Evolutionary conservation across 1,284 basidiomycete genomes (phyloP).

Genomic region (Ceratobasidium sp.): DNA sequence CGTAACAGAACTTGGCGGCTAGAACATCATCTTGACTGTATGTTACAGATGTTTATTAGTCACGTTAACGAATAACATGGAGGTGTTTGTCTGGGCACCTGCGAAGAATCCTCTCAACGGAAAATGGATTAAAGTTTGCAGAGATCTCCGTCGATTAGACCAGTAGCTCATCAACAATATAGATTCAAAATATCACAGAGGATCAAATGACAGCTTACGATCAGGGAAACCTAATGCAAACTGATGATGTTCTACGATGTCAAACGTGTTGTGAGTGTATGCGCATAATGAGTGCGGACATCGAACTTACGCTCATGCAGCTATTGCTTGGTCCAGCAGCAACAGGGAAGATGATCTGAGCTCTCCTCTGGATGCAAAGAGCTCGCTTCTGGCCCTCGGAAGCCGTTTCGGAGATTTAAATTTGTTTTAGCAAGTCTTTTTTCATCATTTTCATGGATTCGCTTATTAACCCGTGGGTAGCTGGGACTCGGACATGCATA

Average conservation of each 20-base stretch:
- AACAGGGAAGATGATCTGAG: not conserved
- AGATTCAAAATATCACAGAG: conserved; percentile 51
- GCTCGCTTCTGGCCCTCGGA: conserved; percentile 51
- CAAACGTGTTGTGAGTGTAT: conserved; percentile 53
- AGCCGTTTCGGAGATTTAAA: conserved; percentile 67
- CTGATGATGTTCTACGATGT: conserved; percentile 46
- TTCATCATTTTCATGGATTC: not conserved
- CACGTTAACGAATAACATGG: conserved; percentile 43
- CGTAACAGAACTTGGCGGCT: not conserved
- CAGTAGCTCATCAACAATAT: conserved; percentile 26
- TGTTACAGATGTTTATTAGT: conserved; percentile 44
- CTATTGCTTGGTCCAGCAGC: conserved; percentile 24
- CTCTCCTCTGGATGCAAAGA: not conserved
- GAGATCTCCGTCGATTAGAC: not conserved
- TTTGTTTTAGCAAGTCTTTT: conserved; percentile 61
- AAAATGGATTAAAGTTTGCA: conserved; percentile 43
- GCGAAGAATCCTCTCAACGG: conserved; percentile 41
- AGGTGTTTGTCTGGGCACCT: conserved; percentile 43
- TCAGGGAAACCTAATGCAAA: not conserved
- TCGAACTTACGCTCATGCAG: conserved; percentile 46
- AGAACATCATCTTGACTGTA: too few species aligned
- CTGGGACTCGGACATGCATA: conserved; percentile 41
- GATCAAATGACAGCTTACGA: not conserved
- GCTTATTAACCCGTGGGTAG: conserved; percentile 40
- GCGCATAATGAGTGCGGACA: not conserved